phyloP scores from a whole-genome alignment of 305 asterid genomes.

The Fraxinus sp. region DNA sequence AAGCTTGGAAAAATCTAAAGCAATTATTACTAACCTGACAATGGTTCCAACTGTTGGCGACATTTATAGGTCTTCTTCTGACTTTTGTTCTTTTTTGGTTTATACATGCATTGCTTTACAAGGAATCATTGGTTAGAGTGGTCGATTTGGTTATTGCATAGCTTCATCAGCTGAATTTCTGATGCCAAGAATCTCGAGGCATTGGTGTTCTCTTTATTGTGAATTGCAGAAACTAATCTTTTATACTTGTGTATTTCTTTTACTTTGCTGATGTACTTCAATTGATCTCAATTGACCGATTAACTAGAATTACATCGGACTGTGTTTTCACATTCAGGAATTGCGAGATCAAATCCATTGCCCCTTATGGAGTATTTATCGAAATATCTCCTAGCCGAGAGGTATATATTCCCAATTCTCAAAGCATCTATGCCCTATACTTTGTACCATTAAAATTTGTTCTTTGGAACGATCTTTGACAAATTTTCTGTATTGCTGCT shows the following conservation, averaged over 20 bases:
- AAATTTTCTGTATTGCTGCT: slow-evolving; percentile 1
- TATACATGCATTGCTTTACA: background rate
- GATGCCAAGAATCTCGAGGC: background rate
- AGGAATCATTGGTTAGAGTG: slow-evolving; percentile 17
- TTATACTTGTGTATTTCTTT: background rate
- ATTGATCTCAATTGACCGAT: slow-evolving; percentile 8
- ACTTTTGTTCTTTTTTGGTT: background rate
- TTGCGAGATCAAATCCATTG: slow-evolving; percentile 88
- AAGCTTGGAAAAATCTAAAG: slow-evolving; percentile 85
- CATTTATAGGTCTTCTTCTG: slow-evolving; percentile 64
- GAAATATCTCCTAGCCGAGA: slow-evolving; percentile 96
- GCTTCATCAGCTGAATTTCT: slow-evolving; percentile 6
- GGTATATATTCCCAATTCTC: slow-evolving; percentile 41
- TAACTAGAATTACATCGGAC: slow-evolving; percentile 14
- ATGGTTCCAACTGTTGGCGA: slow-evolving; percentile 89
- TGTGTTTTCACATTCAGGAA: slow-evolving; percentile 56
- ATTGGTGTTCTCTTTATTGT: background rate
- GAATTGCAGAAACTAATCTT: slow-evolving; percentile 21
- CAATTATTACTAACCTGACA: slow-evolving; percentile 68
- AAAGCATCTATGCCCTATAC: slow-evolving; percentile 18
- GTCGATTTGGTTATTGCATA: slow-evolving; percentile 6
- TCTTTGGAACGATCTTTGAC: slow-evolving; percentile 7
- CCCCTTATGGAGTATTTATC: slow-evolving; percentile 82
- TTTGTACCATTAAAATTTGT: background rate
- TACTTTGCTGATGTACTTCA: slow-evolving; percentile 4